Percentiles rank a stretch among this genome's conserved stretches.
Evolutionary conservation across 2,329 filamentous ascomycete genomes (phyloP).

Genomic region (Chrysoporthe austroafricana): DNA sequence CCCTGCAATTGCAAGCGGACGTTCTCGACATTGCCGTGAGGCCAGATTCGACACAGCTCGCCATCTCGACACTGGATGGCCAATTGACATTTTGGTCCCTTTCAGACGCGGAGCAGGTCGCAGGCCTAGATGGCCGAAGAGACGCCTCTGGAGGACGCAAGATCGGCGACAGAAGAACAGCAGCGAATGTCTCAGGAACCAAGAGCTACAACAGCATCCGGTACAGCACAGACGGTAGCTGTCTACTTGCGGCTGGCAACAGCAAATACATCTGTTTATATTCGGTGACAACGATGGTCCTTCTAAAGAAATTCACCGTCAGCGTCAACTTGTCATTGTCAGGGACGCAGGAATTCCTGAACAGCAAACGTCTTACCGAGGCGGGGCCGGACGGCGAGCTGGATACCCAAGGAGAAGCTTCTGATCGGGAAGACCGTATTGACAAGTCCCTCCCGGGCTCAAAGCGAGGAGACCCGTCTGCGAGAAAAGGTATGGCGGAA

Average conservation of each 20-base stretch:
- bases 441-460: slow-evolving; percentile 83
- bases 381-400: slow-evolving; percentile 84
- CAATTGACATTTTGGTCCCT: slow-evolving; percentile 96
- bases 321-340: slow-evolving; percentile 94
- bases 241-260: slow-evolving; percentile 87
- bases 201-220: slow-evolving; percentile 88
- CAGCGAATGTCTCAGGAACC: slow-evolving; percentile 86
- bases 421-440: slow-evolving; percentile 82
- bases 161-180: slow-evolving; percentile 83
- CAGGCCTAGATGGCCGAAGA: slow-evolving; percentile 84
- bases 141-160: slow-evolving; percentile 94
- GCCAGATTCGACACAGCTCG: slow-evolving; percentile 88
- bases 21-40: slow-evolving; percentile 84
- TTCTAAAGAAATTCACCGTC: slow-evolving; percentile 94
- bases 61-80: slow-evolving; percentile 89
- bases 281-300: slow-evolving; percentile 87
- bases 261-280: slow-evolving; percentile 99
- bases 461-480: slow-evolving; percentile 83
- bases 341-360: slow-evolving; percentile 95
- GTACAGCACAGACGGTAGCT: slow-evolving; percentile 91
- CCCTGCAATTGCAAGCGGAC: slow-evolving; percentile 88
- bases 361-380: slow-evolving; percentile 89
- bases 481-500: slow-evolving; percentile 75
- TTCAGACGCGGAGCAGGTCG: slow-evolving; percentile 82
- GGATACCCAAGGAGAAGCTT: slow-evolving; percentile 85